A percentile compares a stretch with the other conserved stretches of the same genome.
Evolutionary conservation across 352 stramenopile species (phyloP).

Genomic region (Phytophthora sansomeana): DNA sequence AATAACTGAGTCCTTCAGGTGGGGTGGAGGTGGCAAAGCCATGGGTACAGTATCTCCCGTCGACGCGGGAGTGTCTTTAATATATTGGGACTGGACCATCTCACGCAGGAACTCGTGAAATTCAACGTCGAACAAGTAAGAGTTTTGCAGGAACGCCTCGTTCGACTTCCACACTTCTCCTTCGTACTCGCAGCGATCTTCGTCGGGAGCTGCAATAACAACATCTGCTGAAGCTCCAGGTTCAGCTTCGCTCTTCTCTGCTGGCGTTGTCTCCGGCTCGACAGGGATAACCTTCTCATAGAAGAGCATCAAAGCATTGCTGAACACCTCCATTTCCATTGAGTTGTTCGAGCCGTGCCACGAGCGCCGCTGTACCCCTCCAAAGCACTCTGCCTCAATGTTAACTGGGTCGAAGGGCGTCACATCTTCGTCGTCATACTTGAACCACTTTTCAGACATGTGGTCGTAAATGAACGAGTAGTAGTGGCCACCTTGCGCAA

Average conservation of each 20-base stretch:
- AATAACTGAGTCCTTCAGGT: constrained; percentile 11
- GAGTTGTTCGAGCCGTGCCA: constrained; percentile 96
- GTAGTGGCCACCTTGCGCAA: constrained; percentile 99
- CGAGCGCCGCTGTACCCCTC: constrained; percentile 93
- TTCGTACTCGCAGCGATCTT: constrained; percentile 83
- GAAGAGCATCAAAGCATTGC: constrained; percentile 99
- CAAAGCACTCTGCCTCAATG: constrained; percentile 98
- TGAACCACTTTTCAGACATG: constrained; percentile 96
- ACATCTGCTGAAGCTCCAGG: constrained; percentile 18
- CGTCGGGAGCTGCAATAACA: constrained; percentile 38
- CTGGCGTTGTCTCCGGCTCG: constrained; percentile 39
- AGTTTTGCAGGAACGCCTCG: constrained; percentile 94
- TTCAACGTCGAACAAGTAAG: constrained; percentile 96
- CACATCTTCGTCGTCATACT: constrained; percentile 99
- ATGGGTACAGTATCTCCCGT: constrained; percentile 26
- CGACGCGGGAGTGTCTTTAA: constrained; percentile 53
- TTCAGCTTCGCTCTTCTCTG: constrained; percentile 12
- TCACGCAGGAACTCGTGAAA: constrained; percentile 95
- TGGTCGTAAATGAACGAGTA: constrained; percentile 95
- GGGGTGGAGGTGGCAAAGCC: constrained; percentile 24
- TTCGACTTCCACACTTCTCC: constrained; percentile 95
- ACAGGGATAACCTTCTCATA: constrained; percentile 96
- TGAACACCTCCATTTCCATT: constrained; percentile 98
- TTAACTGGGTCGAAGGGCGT: constrained; percentile 96
- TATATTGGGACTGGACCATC: constrained; percentile 87